A percentile compares a stretch with the other conserved stretches of the same genome.
Conservation (phyloP, 2,329 filamentous ascomycete genomes). For the Ophiostoma tasmaniense region DNA sequence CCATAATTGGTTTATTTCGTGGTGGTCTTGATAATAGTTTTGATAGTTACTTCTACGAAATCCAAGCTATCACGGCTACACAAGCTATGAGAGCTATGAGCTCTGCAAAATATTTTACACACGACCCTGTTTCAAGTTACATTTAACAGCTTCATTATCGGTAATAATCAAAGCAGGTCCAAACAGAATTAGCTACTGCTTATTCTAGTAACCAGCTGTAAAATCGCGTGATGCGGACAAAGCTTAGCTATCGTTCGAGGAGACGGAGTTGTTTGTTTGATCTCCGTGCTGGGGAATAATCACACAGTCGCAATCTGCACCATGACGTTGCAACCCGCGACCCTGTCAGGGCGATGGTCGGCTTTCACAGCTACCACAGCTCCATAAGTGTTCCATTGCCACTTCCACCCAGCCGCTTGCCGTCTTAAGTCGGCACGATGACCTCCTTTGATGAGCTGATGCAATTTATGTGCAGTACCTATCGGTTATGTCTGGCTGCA, state of each 20-base stretch:
- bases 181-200: neutral
- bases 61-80: neutral
- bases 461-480: neutral
- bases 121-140: neutral
- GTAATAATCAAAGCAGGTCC: neutral
- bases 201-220: neutral
- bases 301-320: neutral
- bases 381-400: neutral
- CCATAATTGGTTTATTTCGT: neutral
- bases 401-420: neutral
- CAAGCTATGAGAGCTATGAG: neutral
- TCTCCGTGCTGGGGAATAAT: neutral
- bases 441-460: slow-evolving; percentile 17
- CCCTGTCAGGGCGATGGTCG: neutral
- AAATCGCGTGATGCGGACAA: neutral
- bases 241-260: slow-evolving; percentile 1
- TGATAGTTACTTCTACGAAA: neutral
- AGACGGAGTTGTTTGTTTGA: neutral
- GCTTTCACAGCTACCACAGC: neutral
- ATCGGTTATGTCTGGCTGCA: neutral
- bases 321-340: neutral
- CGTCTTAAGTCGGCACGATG: slow-evolving; percentile 18
- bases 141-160: neutral
- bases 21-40: neutral
- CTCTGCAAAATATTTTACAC: neutral